Evolutionary conservation across 176 grass and related monocot genomes (phyloP), one percentile per base, ranked within the genome.

Genomic region (Musa troglodytarum): DNA sequence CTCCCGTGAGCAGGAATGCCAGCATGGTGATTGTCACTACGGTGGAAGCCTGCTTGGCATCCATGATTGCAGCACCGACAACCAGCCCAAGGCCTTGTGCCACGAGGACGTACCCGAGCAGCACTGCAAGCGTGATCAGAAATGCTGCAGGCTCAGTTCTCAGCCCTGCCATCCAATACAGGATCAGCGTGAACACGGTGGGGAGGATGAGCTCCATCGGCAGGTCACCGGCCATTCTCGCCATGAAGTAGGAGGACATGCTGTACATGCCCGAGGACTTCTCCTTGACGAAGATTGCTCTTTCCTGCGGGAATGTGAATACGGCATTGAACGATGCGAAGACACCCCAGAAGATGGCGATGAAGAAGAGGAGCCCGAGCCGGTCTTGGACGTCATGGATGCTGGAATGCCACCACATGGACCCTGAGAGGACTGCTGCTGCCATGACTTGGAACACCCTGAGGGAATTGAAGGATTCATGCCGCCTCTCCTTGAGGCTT

Each of bases 341-440:
- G 52, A 99, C 96, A 5, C 96, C 96, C 96, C 96, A 99, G 83
- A 99, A 99, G 81, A 99, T 99, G 86, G 96, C 87, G 51, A 99
- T 69, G 88, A 99, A 99, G 82, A 99, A 99, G 86, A 99, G 91
- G 8, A 99, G 91, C 15, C 96, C 96, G n/a, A 99, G 83, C 2
- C 96, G 85, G 82, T 99, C 96, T 34, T 77, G 71, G 28, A 92
- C 83, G 49, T 75, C 80, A 6, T 49, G 2, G 16, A 88, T 71
- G 72, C 81, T 88, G 13, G 96, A 99, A 1, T 84, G 96, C 90
- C 92, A 99, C 96, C 96, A 99, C 96, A 99, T 99, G 49, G 82
- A 72, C 0, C 96, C 95, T 1, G 95, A 84, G 1, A 99, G 82
- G 2, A 99, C n/a, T 9, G 95, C 88, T 0, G 95, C 90, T 1